These are phyloP conservation scores for Cornus kousa DNA, from an alignment of 148 eudicot genomes.

Conservation along the genomic window DNA sequence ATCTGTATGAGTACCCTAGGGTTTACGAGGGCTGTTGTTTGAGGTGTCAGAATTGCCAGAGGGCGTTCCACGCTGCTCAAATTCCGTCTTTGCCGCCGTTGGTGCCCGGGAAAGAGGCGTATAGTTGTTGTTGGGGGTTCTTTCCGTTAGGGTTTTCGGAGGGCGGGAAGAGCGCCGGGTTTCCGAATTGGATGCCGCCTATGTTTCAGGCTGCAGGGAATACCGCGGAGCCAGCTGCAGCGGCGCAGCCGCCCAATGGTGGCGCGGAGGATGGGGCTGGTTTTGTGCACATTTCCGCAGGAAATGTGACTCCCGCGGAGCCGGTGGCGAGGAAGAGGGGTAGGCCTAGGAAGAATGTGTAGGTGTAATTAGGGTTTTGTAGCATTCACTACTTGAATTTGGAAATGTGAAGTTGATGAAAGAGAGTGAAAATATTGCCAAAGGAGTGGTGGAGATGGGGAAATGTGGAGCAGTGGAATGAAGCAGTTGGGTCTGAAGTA, in stretches of 20 bases:
- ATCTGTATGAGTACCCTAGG: slow-evolving; percentile 63
- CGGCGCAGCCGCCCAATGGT: background rate
- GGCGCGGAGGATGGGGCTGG: background rate
- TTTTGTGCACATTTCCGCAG: background rate
- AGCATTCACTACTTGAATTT: background rate
- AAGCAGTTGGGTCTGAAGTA: background rate
- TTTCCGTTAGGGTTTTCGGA: slow-evolving; percentile 72
- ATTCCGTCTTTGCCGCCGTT: slow-evolving; percentile 61
- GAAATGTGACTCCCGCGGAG: background rate
- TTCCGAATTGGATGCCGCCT: slow-evolving; percentile 32
- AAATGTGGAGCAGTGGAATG: background rate
- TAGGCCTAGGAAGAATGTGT: slow-evolving; percentile 46
- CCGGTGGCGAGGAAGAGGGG: slow-evolving; percentile 34
- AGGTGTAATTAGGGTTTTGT: background rate
- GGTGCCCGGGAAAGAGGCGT: slow-evolving; percentile 85
- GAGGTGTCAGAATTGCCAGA: slow-evolving; percentile 68
- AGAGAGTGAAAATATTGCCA: background rate
- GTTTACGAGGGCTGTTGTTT: slow-evolving; percentile 64
- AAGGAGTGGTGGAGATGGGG: background rate
- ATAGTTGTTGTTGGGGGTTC: slow-evolving; percentile 89
- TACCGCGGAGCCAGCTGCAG: background rate
- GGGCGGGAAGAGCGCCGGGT: background rate
- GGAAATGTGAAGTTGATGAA: background rate
- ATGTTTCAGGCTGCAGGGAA: slow-evolving; percentile 16
- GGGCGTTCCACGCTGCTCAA: slow-evolving; percentile 61